These are phyloP conservation scores for Balakata baccata DNA, from an alignment of 345 rosid species.

Conservation along the genomic window DNA sequence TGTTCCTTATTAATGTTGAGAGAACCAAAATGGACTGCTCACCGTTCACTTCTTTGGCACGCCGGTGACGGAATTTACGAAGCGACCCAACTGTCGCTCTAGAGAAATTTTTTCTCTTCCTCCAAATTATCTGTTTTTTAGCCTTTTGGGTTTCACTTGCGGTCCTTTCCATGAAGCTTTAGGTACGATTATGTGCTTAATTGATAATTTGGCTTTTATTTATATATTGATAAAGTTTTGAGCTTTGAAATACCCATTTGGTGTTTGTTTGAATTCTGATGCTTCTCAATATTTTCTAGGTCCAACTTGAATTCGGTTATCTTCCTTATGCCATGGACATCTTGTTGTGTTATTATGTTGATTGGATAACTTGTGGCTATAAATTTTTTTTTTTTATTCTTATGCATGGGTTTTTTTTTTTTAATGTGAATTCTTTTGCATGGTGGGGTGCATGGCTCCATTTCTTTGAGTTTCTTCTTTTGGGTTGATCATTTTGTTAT, in stretches of 20 bases:
- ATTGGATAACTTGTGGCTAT: constrained; percentile 14
- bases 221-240: constrained; percentile 14
- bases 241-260: constrained; percentile 4
- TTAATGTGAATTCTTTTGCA: constrained; percentile 6
- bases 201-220: constrained; percentile 14
- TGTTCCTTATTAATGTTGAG: constrained; percentile 19
- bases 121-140: constrained; percentile 14
- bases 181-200: constrained; percentile 32
- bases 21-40: constrained; percentile 17
- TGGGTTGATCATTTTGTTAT: neutral
- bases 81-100: constrained; percentile 15
- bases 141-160: constrained; percentile 1
- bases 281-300: constrained; percentile 7
- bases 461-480: constrained; percentile 8
- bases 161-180: constrained; percentile 27
- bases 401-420: neutral
- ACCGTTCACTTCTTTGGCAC: constrained; percentile 36
- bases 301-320: constrained; percentile 25
- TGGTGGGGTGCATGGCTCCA: constrained; percentile 4
- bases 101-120: constrained; percentile 8
- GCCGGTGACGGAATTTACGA: constrained; percentile 31
- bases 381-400: constrained; percentile 12
- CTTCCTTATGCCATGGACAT: neutral
- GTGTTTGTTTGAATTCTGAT: constrained; percentile 10
- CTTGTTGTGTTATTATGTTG: neutral